phyloP scores from a whole-genome alignment of 2,329 filamentous ascomycete species.

The Chrysosporium keratinophilum region DNA sequence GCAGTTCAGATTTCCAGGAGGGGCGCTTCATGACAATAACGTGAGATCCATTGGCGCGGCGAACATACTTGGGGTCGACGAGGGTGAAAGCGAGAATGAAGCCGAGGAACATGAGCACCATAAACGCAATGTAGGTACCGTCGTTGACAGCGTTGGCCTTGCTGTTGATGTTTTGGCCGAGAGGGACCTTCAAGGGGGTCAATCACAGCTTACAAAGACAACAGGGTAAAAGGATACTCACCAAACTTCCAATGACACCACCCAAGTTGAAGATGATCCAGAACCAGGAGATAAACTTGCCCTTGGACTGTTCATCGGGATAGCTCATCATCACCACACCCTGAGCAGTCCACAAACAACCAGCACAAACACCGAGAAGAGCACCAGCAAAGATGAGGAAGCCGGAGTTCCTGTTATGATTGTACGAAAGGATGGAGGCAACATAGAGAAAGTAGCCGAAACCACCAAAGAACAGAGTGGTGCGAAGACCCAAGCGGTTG shows the following conservation, averaged over 20 bases:
- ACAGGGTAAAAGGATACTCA: slow-evolving; percentile 31
- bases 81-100: slow-evolving; percentile 60
- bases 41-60: slow-evolving; percentile 65
- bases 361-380: slow-evolving; percentile 41
- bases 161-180: slow-evolving; percentile 39
- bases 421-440: slow-evolving; percentile 42
- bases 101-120: slow-evolving; percentile 68
- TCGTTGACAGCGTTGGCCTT: slow-evolving; percentile 42
- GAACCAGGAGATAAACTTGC: slow-evolving; percentile 79
- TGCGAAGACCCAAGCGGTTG: slow-evolving; percentile 36
- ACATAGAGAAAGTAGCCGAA: slow-evolving; percentile 42
- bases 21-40: slow-evolving; percentile 88
- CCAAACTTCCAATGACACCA: slow-evolving; percentile 70
- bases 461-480: slow-evolving; percentile 38
- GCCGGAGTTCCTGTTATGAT: slow-evolving; percentile 39
- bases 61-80: slow-evolving; percentile 59
- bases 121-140: slow-evolving; percentile 80
- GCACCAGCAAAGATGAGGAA: slow-evolving; percentile 43
- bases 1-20: slow-evolving; percentile 68
- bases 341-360: slow-evolving; percentile 43
- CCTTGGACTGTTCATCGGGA: slow-evolving; percentile 69
- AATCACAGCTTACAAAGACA: not conserved
- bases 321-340: slow-evolving; percentile 62
- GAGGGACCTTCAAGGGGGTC: slow-evolving; percentile 28
- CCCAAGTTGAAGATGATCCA: slow-evolving; percentile 95